These are phyloP conservation scores for Leishmania turanica DNA, from an alignment of 208 protist species.

Conservation along the genomic window DNA sequence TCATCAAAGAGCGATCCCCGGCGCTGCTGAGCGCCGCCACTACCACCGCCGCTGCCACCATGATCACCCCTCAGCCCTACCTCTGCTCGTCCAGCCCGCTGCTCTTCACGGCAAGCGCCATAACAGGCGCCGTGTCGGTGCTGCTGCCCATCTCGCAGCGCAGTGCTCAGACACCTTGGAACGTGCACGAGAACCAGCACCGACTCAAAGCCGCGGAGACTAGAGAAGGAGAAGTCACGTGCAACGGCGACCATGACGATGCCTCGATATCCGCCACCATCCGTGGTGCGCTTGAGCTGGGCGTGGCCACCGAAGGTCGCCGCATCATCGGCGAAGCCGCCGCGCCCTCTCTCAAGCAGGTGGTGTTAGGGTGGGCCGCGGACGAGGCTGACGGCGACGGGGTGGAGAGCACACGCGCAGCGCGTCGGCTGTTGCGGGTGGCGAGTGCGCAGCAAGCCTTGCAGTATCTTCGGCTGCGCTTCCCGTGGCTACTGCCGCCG, in stretches of 20 bases:
- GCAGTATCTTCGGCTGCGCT: conserved; percentile 45
- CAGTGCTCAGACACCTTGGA: conserved; percentile 29
- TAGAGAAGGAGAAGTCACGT: neutral
- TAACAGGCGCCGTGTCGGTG: conserved; percentile 31
- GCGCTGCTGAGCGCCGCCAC: conserved; percentile 12
- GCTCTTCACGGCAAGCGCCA: conserved; percentile 37
- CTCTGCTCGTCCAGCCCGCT: conserved; percentile 41
- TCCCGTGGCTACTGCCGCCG: conserved; percentile 45
- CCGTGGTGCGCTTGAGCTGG: conserved; percentile 24
- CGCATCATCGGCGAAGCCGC: conserved; percentile 42
- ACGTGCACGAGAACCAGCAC: neutral
- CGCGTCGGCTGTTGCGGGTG: neutral
- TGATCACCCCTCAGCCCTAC: conserved; percentile 45
- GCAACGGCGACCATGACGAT: neutral
- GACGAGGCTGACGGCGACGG: conserved; percentile 5
- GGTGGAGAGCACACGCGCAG: neutral
- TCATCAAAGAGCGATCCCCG: conserved; percentile 41
- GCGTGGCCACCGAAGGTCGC: conserved; percentile 36
- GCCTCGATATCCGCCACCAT: conserved; percentile 11
- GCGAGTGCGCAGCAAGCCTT: conserved; percentile 12
- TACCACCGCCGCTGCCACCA: neutral
- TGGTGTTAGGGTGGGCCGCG: conserved; percentile 27
- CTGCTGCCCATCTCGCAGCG: conserved; percentile 35
- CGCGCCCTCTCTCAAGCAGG: conserved; percentile 36
- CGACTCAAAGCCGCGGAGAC: neutral